phyloP scores from a whole-genome alignment of 345 rosid species.

The Eucalyptus decipiens region DNA sequence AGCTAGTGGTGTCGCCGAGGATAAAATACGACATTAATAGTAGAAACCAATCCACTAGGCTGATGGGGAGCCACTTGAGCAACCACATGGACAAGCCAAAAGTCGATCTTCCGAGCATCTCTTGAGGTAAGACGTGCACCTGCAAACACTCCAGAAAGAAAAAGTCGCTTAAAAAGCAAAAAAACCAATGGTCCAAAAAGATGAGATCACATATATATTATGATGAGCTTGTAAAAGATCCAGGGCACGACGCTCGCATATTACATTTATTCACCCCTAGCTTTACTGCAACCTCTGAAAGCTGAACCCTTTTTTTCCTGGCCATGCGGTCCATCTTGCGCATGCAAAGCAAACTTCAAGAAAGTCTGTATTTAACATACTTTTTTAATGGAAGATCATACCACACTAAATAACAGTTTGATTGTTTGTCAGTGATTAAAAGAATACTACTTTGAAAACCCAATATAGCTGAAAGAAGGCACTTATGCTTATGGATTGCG shows the following conservation, averaged over 20 bases:
- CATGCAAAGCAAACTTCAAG: constrained; percentile 31
- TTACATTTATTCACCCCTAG: neutral
- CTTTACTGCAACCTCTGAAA: neutral
- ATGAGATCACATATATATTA: neutral
- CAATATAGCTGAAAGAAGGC: neutral
- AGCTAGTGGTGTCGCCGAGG: constrained; percentile 49
- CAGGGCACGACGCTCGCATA: neutral
- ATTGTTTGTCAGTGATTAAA: neutral
- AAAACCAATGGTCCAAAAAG: neutral
- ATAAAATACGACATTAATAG: constrained; percentile 36
- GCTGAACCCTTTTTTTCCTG: neutral
- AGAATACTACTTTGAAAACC: neutral
- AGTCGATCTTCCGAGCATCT: constrained; percentile 74
- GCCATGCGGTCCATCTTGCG: constrained; percentile 6
- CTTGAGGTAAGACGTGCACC: constrained; percentile 90
- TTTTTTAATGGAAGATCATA: neutral
- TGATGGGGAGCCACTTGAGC: constrained; percentile 68
- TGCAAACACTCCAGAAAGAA: constrained; percentile 3
- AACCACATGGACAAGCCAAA: constrained; percentile 70
- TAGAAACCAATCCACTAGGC: constrained; percentile 51
- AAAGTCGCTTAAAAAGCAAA: neutral
- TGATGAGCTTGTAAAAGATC: neutral
- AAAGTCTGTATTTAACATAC: neutral
- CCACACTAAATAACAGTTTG: neutral
- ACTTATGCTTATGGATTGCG: neutral